These are phyloP conservation scores for Passalora sequoiae DNA, from an alignment of 2,329 filamentous ascomycete species.

Conservation along the genomic window DNA sequence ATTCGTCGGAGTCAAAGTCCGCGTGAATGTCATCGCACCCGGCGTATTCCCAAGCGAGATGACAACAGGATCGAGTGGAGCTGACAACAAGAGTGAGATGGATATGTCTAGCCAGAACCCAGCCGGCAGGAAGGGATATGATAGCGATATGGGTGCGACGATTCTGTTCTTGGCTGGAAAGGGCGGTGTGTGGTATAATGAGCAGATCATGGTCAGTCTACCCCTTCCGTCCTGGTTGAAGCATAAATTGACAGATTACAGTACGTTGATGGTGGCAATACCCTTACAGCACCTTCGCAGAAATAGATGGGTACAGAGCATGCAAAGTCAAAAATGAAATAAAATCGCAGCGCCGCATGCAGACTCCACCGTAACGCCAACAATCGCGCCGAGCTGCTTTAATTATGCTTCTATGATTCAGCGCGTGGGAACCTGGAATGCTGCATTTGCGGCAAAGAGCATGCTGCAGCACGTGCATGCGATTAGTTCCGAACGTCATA, in stretches of 20 bases:
- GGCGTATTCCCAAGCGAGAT: constrained; percentile 45
- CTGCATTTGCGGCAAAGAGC: no score
- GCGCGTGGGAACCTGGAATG: no score
- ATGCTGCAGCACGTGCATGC: no score
- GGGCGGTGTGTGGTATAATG: constrained; percentile 50
- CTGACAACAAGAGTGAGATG: constrained; percentile 46
- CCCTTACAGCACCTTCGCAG: constrained; percentile 8
- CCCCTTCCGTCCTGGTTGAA: no score
- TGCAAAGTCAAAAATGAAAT: no score
- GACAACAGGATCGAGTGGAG: constrained; percentile 43
- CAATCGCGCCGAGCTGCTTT: no score
- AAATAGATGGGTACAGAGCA: no score
- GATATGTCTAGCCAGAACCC: constrained; percentile 42
- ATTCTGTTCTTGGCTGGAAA: constrained; percentile 49
- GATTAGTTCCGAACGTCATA: no score
- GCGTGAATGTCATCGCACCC: constrained; percentile 43
- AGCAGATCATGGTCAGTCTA: constrained; percentile 51
- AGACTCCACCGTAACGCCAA: no score
- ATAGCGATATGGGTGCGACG: constrained; percentile 50
- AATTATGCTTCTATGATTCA: no score
- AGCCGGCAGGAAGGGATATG: constrained; percentile 40
- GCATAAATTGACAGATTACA: no score
- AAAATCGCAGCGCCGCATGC: no score
- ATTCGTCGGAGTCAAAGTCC: constrained; percentile 40
- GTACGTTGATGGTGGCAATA: constrained; percentile 42